These are phyloP conservation scores for Plasmodium vivax DNA, from an alignment of 169 alveolate genomes.

Conservation along the genomic window DNA sequence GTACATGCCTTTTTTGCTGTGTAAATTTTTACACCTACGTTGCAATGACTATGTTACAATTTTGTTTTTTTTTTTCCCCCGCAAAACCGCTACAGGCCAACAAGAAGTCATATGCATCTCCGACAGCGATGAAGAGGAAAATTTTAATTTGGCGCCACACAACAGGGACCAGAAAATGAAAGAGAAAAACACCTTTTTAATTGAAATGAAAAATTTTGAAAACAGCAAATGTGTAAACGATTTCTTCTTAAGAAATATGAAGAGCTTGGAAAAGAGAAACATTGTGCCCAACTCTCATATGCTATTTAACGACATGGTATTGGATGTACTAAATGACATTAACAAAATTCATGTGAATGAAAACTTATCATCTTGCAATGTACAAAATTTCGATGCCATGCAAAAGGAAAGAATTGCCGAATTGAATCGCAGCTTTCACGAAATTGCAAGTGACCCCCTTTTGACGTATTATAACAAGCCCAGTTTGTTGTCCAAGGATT, in stretches of 20 bases:
- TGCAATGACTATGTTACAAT: background rate
- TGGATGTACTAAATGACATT: slow-evolving; percentile 45
- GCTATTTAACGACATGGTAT: slow-evolving; percentile 36
- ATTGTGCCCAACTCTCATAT: background rate
- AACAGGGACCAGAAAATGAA: slow-evolving; percentile 3
- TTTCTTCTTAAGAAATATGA: slow-evolving; percentile 28
- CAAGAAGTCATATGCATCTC: slow-evolving; percentile 71
- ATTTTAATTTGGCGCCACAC: background rate
- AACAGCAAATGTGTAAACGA: slow-evolving; percentile 1
- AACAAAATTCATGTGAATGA: slow-evolving; percentile 20
- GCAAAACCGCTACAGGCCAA: background rate
- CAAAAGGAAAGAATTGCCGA: background rate
- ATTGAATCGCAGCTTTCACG: background rate
- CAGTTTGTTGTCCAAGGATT: slow-evolving; percentile 2
- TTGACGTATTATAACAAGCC: slow-evolving; percentile 10
- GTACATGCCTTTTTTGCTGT: background rate
- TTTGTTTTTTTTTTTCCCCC: background rate
- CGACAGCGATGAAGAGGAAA: slow-evolving; percentile 59
- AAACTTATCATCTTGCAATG: background rate
- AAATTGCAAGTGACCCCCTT: slow-evolving; percentile 15
- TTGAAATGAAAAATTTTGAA: slow-evolving; percentile 7
- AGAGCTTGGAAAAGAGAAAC: background rate
- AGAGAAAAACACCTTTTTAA: background rate
- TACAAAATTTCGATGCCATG: background rate
- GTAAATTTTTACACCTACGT: background rate